Evolutionary conservation across 768 basidiomycete species (phyloP).

Genomic region (Boletus sp.): DNA sequence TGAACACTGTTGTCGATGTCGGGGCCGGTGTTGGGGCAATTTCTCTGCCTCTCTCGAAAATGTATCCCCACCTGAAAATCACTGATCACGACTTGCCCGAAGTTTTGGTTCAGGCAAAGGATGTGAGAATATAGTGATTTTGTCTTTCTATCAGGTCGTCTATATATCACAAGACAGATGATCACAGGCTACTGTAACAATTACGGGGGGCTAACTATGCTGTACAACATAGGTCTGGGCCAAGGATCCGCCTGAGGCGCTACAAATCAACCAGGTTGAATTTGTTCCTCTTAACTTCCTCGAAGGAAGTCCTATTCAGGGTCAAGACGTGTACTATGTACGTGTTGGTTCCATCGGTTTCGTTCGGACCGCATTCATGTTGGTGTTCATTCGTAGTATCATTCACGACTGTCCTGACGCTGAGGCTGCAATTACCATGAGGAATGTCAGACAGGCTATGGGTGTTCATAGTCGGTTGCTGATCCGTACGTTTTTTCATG

Average conservation of each 20-base stretch:
- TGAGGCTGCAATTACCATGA: constrained; percentile 31
- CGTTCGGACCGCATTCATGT: neutral
- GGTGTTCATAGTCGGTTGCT: constrained; percentile 29
- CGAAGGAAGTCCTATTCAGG: constrained; percentile 14
- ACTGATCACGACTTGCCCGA: constrained; percentile 30
- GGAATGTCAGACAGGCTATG: constrained; percentile 30
- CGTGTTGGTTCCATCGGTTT: neutral
- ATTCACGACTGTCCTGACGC: constrained; percentile 39
- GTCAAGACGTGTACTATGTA: constrained; percentile 27
- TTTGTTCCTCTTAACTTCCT: constrained; percentile 24
- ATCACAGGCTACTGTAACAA: neutral
- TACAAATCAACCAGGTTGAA: constrained; percentile 16
- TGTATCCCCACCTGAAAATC: constrained; percentile 27
- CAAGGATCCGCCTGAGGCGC: constrained; percentile 13
- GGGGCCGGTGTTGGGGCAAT: constrained; percentile 30
- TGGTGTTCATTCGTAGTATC: constrained; percentile 16
- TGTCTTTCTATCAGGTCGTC: too few species aligned
- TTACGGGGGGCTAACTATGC: neutral
- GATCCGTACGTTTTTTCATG: constrained; percentile 28
- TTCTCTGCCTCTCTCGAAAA: constrained; percentile 26
- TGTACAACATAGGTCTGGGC: constrained; percentile 13
- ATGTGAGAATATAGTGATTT: constrained; percentile 6
- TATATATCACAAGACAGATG: neutral
- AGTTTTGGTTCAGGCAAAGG: constrained; percentile 22
- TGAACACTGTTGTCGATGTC: constrained; percentile 28